phyloP scores from a whole-genome alignment of 2,329 filamentous ascomycete species.

The Talaromyces marneffei region DNA sequence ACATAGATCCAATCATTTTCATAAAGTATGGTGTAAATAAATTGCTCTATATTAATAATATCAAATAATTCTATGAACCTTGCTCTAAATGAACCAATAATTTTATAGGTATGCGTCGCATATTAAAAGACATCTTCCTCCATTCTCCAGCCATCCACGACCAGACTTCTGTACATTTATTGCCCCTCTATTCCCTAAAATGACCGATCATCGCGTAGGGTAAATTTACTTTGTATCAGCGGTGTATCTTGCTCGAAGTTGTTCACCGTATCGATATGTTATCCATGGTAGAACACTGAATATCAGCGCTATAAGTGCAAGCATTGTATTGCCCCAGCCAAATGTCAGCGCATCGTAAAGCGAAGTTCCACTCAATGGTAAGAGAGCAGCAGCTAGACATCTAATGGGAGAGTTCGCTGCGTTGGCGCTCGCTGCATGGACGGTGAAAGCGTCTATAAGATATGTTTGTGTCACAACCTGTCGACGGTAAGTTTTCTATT shows the following conservation, averaged over 20 bases:
- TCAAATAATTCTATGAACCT: not conserved
- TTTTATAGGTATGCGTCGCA: not conserved
- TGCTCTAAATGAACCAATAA: not conserved
- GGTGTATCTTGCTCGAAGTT: not conserved
- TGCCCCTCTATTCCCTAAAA: not conserved
- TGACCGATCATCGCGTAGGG: not conserved
- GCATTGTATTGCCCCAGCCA: constrained; percentile 3
- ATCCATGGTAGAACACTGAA: constrained; percentile 1
- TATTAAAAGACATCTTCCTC: not conserved
- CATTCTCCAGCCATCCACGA: not conserved
- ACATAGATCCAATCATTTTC: too few species aligned
- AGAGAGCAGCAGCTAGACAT: not conserved
- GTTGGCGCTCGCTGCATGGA: not conserved
- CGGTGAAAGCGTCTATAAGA: not conserved
- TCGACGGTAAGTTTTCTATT: constrained; percentile 25
- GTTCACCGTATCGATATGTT: not conserved
- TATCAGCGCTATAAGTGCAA: not conserved
- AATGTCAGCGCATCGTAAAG: not conserved
- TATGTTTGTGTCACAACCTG: not conserved
- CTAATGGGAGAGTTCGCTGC: not conserved
- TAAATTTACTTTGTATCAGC: not conserved
- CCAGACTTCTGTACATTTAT: not conserved
- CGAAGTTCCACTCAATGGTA: not conserved
- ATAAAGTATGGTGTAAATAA: not conserved
- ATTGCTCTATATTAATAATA: not conserved